Evolutionary conservation across 306 rosid species (phyloP).

Genomic region (Senna tora): DNA sequence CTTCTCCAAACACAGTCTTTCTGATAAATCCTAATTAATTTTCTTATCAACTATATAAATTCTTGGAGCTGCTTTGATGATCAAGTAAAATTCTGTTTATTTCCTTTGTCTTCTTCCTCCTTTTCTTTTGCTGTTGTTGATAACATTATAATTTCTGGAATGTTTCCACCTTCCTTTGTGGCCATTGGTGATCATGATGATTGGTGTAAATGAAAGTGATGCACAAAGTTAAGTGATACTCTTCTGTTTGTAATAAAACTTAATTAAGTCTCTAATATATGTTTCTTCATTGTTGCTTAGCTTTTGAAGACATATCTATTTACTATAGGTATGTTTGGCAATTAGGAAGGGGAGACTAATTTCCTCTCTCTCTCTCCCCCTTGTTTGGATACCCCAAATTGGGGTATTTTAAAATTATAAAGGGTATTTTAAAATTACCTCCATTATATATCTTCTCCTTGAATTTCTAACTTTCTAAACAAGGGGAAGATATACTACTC

Average conservation of each 20-base stretch:
- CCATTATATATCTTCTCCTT: too few relatives aligned
- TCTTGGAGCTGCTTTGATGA: too few relatives aligned
- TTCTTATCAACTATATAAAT: constrained; percentile 3
- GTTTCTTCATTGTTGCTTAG: not conserved
- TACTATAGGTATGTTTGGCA: too few relatives aligned
- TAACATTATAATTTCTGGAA: not conserved
- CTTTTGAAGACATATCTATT: not conserved
- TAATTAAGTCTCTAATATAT: not conserved
- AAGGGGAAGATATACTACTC: too few relatives aligned
- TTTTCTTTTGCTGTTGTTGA: constrained; percentile 18
- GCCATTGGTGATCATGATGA: constrained; percentile 10
- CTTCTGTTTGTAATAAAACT: not conserved
- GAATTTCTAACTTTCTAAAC: too few relatives aligned
- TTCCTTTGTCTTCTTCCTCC: constrained; percentile 24
- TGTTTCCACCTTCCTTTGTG: constrained; percentile 23
- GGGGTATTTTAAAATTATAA: too few relatives aligned
- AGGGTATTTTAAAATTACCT: too few relatives aligned
- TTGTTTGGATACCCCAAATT: too few relatives aligned
- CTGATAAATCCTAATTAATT: not conserved
- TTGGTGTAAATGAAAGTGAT: constrained; percentile 13
- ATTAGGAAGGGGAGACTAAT: too few relatives aligned
- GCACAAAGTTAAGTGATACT: constrained; percentile 9
- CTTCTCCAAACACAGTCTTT: constrained; percentile 12
- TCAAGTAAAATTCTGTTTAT: not conserved
- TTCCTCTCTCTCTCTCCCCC: too few relatives aligned